Evolutionary conservation across 768 basidiomycete genomes (phyloP).

Genomic region (Sporobolomyces roseus): DNA sequence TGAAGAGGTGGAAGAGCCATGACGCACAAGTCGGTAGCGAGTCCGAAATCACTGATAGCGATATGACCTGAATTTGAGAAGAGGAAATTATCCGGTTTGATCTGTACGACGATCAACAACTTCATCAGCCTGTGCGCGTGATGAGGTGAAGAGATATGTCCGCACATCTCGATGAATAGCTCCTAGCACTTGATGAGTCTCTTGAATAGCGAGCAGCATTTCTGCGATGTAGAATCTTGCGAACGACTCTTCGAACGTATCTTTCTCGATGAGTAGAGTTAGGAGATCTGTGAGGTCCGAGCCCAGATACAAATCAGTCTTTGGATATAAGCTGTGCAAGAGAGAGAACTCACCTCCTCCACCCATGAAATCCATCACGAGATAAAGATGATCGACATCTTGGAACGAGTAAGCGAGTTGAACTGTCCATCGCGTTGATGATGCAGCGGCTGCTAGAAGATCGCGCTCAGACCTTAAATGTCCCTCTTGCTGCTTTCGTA

Average conservation of each 20-base stretch:
- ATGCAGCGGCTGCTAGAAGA: conserved; percentile 73
- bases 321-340: neutral
- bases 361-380: conserved; percentile 55
- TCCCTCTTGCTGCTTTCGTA: conserved; percentile 58
- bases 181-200: conserved; percentile 78
- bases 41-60: conserved; percentile 88
- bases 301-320: conserved; percentile 54
- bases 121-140: too few relatives aligned
- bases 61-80: conserved; percentile 92
- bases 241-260: conserved; percentile 49
- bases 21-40: conserved; percentile 66
- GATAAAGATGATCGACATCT: conserved; percentile 89
- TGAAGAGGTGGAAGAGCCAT: conserved; percentile 22
- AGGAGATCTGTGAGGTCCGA: conserved; percentile 96
- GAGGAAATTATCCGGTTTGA: conserved; percentile 66
- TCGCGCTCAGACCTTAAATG: conserved; percentile 95
- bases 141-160: conserved; percentile 12
- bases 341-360: conserved; percentile 21
- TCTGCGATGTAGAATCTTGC: conserved; percentile 53
- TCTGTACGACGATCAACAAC: too few relatives aligned
- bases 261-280: conserved; percentile 80
- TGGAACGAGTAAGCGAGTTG: conserved; percentile 89
- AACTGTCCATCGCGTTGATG: conserved; percentile 87
- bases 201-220: conserved; percentile 86
- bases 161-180: conserved; percentile 99